A percentile compares a stretch with the other conserved stretches of the same genome.
Evolutionary conservation across 331 rosid species (phyloP).

Genomic region (Quercus phellos): DNA sequence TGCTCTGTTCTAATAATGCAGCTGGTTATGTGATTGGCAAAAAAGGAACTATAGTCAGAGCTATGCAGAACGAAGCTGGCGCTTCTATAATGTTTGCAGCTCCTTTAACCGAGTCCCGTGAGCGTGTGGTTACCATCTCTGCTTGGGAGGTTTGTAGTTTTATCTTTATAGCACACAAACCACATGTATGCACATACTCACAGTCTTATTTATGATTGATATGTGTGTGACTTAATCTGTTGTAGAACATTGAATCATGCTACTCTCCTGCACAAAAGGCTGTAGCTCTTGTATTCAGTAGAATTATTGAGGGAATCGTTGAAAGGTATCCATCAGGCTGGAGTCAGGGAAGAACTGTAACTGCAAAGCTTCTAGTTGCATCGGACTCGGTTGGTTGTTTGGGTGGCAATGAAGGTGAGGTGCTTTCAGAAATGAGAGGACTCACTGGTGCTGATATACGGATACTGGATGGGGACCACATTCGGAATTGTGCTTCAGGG

Average conservation of each 20-base stretch:
- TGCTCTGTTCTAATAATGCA: slow-evolving; percentile 48
- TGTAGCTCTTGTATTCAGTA: slow-evolving; percentile 50
- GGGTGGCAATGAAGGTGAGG: slow-evolving; percentile 38
- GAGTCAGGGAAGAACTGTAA: slow-evolving; percentile 34
- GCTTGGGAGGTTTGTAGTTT: slow-evolving; percentile 52
- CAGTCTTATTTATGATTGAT: slow-evolving; percentile 16
- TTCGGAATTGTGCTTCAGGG: slow-evolving; percentile 33
- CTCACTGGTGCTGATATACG: slow-evolving; percentile 44
- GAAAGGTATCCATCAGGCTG: slow-evolving; percentile 29
- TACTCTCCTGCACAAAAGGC: slow-evolving; percentile 68
- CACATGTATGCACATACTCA: too few relatives aligned
- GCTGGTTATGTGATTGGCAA: slow-evolving; percentile 67
- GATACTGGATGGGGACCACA: slow-evolving; percentile 32
- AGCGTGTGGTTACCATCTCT: slow-evolving; percentile 53
- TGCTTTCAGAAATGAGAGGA: slow-evolving; percentile 46
- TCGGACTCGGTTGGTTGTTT: slow-evolving; percentile 27
- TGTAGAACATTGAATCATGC: slow-evolving; percentile 43
- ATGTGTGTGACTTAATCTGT: slow-evolving; percentile 10
- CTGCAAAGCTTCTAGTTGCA: slow-evolving; percentile 47
- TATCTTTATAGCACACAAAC: neutral
- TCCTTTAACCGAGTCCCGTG: slow-evolving; percentile 38
- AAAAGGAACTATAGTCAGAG: slow-evolving; percentile 46
- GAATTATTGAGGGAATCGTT: slow-evolving; percentile 49
- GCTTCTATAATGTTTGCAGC: slow-evolving; percentile 58
- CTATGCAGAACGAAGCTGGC: slow-evolving; percentile 49